Evolutionary conservation across 805 yeast genomes (phyloP).

Genomic region (Aciculoconidium aculeatum): DNA sequence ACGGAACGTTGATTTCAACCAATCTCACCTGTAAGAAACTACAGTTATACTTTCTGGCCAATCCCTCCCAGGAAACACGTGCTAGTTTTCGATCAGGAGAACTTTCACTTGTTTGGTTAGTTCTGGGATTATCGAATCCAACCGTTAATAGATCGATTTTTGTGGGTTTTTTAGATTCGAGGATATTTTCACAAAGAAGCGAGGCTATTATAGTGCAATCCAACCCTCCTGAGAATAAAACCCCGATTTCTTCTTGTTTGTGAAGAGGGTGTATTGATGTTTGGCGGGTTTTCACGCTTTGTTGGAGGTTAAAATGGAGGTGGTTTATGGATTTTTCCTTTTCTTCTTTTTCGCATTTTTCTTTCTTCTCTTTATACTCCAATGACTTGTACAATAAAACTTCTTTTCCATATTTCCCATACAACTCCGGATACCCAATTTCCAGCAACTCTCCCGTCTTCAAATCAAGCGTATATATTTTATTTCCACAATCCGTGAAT

Average conservation of each 20-base stretch:
- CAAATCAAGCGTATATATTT: slow-evolving; percentile 42
- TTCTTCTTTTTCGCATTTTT: too few relatives aligned
- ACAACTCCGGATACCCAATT: slow-evolving; percentile 2
- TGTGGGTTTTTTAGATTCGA: slow-evolving; percentile 6
- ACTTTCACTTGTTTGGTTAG: slow-evolving; percentile 48
- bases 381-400: neutral
- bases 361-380: too few relatives aligned
- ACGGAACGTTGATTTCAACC: slow-evolving; percentile 69
- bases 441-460: too few relatives aligned
- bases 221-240: slow-evolving; percentile 90
- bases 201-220: slow-evolving; percentile 85
- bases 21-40: slow-evolving; percentile 38
- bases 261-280: slow-evolving; percentile 55
- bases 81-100: slow-evolving; percentile 87
- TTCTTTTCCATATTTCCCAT: neutral
- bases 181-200: slow-evolving; percentile 27
- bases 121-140: slow-evolving; percentile 86
- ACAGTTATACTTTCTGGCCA: slow-evolving; percentile 39
- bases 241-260: slow-evolving; percentile 38
- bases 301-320: slow-evolving; percentile 4
- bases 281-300: slow-evolving; percentile 47
- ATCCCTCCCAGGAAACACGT: slow-evolving; percentile 48
- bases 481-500: slow-evolving; percentile 53
- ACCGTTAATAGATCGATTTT: slow-evolving; percentile 73
- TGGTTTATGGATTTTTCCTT: neutral